phyloP scores from a whole-genome alignment of 176 grass and related monocot genomes.

The Zea luxurians region DNA sequence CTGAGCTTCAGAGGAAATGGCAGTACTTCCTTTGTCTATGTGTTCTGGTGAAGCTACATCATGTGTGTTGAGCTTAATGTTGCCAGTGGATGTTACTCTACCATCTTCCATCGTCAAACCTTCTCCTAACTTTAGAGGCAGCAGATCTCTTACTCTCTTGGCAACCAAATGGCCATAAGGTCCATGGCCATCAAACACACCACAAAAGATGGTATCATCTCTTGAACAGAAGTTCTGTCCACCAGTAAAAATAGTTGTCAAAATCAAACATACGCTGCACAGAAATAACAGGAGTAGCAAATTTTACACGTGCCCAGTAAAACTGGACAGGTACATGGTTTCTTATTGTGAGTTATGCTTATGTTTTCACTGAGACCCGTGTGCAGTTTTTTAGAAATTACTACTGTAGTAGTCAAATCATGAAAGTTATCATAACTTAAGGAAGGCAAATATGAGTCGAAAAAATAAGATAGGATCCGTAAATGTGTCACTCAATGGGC shows the following conservation, averaged over 20 bases:
- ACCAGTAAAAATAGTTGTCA: conserved; percentile 31
- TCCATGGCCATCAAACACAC: conserved; percentile 96
- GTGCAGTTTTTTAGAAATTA: conserved; percentile 1
- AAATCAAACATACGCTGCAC: neutral
- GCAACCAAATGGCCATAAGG: conserved; percentile 89
- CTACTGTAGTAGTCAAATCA: conserved; percentile 8
- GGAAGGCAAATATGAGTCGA: conserved; percentile 22
- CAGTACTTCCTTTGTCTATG: conserved; percentile 32
- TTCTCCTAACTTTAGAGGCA: conserved; percentile 63
- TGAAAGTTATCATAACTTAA: conserved; percentile 9
- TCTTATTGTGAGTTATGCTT: conserved; percentile 7
- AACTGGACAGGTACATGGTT: conserved; percentile 13
- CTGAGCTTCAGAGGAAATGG: conserved; percentile 38
- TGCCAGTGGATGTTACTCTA: conserved; percentile 46
- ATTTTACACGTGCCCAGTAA: conserved; percentile 21
- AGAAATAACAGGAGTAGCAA: conserved; percentile 9
- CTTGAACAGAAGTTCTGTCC: conserved; percentile 83
- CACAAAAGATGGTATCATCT: conserved; percentile 80
- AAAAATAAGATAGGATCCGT: conserved; percentile 27
- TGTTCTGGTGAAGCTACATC: conserved; percentile 37
- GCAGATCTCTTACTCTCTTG: conserved; percentile 91
- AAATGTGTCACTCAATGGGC: conserved; percentile 36
- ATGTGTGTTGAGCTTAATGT: conserved; percentile 41
- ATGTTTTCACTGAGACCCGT: neutral
- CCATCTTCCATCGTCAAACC: conserved; percentile 43